Conservation (phyloP, 305 asterid species). For the Fraxinus velutina region DNA sequence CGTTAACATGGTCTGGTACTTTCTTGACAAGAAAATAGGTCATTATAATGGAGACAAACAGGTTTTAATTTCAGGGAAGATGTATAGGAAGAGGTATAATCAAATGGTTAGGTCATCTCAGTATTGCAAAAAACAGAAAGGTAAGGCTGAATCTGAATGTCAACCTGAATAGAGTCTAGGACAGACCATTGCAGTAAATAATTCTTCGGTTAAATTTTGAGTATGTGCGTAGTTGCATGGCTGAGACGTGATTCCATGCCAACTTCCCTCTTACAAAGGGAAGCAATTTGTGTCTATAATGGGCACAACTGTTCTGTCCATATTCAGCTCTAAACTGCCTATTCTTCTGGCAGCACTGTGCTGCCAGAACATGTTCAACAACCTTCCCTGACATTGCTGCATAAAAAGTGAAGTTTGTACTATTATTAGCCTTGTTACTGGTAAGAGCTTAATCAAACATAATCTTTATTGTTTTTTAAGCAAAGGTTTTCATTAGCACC, state of each 20-base stretch:
- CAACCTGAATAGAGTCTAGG: slow-evolving; percentile 89
- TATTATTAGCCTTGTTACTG: slow-evolving; percentile 40
- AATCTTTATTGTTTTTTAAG: slow-evolving; percentile 18
- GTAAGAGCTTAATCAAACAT: slow-evolving; percentile 32
- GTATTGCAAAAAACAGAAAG: slow-evolving; percentile 19
- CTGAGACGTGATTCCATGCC: slow-evolving; percentile 73
- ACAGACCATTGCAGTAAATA: slow-evolving; percentile 97
- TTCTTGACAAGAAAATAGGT: not conserved
- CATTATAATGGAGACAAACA: not conserved
- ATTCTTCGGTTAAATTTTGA: slow-evolving; percentile 65
- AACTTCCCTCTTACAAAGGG: slow-evolving; percentile 60
- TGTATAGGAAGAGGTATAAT: slow-evolving; percentile 18
- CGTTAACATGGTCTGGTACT: slow-evolving; percentile 1
- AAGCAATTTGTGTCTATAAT: slow-evolving; percentile 60
- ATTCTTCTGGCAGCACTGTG: slow-evolving; percentile 96
- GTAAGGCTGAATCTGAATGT: slow-evolving; percentile 52
- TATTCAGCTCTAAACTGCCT: slow-evolving; percentile 69
- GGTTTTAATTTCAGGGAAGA: not conserved
- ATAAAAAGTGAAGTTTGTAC: slow-evolving; percentile 56
- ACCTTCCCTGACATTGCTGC: slow-evolving; percentile 97
- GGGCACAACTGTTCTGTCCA: slow-evolving; percentile 57
- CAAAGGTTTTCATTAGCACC: slow-evolving; percentile 9
- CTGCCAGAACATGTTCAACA: slow-evolving; percentile 85
- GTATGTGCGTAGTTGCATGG: slow-evolving; percentile 59
- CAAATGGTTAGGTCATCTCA: slow-evolving; percentile 32